These are phyloP conservation scores for Suillus decipiens DNA, from an alignment of 768 basidiomycete genomes.

Conservation along the genomic window DNA sequence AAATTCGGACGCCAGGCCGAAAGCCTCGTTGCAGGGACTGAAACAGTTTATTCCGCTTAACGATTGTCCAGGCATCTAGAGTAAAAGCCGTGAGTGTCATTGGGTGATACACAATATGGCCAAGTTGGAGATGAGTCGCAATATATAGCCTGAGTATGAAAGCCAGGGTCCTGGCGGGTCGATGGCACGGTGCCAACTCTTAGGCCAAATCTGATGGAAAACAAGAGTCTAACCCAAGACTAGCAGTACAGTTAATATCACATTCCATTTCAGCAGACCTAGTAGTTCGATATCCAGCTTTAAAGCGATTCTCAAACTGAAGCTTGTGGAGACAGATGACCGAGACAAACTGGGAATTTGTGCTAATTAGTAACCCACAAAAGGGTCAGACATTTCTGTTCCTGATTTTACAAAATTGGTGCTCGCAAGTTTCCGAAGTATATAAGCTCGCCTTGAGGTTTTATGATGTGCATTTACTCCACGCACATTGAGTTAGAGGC, in stretches of 20 bases:
- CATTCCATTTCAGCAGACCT: too few species aligned
- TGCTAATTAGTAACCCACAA: background rate
- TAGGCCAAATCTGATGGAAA: background rate
- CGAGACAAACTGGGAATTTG: too few species aligned
- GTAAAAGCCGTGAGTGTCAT: background rate
- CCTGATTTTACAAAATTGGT: background rate
- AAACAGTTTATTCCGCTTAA: conserved; percentile 1
- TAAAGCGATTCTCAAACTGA: background rate
- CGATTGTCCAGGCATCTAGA: background rate
- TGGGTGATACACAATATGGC: background rate
- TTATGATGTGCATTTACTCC: background rate
- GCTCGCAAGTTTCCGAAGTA: background rate
- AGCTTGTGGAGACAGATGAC: background rate
- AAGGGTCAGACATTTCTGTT: conserved; percentile 1
- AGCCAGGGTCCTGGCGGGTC: background rate
- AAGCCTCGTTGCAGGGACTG: background rate
- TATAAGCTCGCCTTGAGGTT: background rate
- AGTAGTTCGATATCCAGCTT: background rate
- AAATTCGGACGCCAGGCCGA: background rate
- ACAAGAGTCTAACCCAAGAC: background rate
- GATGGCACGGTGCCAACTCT: conserved; percentile 6
- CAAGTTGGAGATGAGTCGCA: conserved; percentile 1
- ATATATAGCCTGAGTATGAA: background rate
- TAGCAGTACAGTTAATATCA: background rate
- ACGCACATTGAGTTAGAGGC: background rate